Percentiles rank a stretch among this genome's conserved stretches.
These are phyloP conservation scores for Sphagnum contortum DNA, from an alignment of 225 moss, liverwort and hornwort species.

Conservation along the genomic window DNA sequence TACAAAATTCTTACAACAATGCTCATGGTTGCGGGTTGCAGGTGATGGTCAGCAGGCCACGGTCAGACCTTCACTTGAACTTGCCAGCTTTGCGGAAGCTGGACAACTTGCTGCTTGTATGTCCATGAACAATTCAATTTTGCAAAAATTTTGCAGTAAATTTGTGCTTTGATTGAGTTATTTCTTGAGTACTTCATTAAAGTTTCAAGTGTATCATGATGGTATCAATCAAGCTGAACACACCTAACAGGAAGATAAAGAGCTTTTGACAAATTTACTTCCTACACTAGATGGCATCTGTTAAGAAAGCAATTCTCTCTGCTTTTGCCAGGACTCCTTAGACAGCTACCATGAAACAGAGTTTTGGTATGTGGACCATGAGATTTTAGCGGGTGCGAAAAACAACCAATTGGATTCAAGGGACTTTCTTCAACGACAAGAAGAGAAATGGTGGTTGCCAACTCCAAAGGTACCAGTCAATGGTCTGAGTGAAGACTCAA, in stretches of 20 bases:
- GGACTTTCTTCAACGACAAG: conserved; percentile 79
- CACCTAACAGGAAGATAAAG: too few relatives aligned
- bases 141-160: too few relatives aligned
- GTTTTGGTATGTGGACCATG: conserved; percentile 94
- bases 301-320: not conserved
- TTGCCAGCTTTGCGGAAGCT: conserved; percentile 92
- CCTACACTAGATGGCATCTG: too few relatives aligned
- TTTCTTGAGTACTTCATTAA: too few relatives aligned
- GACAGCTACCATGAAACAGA: conserved; percentile 73
- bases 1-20: too few relatives aligned
- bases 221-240: too few relatives aligned
- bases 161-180: too few relatives aligned
- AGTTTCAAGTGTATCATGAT: too few relatives aligned
- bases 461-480: conserved; percentile 83
- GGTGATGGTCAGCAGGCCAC: conserved; percentile 93
- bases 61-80: conserved; percentile 82
- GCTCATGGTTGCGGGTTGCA: conserved; percentile 10
- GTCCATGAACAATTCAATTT: conserved; percentile 1
- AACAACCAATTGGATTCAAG: conserved; percentile 28
- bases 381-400: conserved; percentile 62
- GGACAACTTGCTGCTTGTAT: conserved; percentile 88
- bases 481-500: conserved; percentile 71
- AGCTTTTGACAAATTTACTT: too few relatives aligned
- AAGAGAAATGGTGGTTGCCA: conserved; percentile 99
- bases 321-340: conserved; percentile 58